A percentile compares a stretch with the other conserved stretches of the same genome.
Evolutionary conservation across 345 rosid species (phyloP).

Genomic region (Bretschneidera sinensis): DNA sequence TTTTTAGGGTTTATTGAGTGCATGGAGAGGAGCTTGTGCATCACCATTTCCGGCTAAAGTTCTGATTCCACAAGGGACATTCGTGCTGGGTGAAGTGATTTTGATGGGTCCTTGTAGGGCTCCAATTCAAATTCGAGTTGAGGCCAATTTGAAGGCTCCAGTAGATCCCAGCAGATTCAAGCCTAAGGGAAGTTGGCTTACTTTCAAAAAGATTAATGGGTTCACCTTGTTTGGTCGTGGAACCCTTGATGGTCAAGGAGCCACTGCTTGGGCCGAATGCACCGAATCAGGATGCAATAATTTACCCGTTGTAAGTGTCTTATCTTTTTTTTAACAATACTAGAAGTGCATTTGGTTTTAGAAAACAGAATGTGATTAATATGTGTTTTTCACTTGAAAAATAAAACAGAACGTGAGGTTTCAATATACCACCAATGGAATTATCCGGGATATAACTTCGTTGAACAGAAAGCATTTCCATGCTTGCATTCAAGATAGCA

Average conservation of each 20-base stretch:
- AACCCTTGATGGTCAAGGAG: constrained; percentile 26
- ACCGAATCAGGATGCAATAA: background rate
- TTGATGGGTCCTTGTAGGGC: constrained; percentile 30
- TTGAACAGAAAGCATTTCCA: constrained; percentile 48
- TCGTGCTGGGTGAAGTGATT: constrained; percentile 21
- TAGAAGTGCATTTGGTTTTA: background rate
- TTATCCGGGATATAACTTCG: constrained; percentile 27
- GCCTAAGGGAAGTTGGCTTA: constrained; percentile 17
- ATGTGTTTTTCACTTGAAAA: too few relatives aligned
- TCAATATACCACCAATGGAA: constrained; percentile 17
- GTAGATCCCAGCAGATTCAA: background rate
- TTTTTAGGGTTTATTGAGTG: constrained; percentile 16
- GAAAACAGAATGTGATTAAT: constrained; percentile 1
- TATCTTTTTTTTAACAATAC: background rate
- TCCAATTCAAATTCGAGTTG: constrained; percentile 16
- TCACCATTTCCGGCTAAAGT: constrained; percentile 17
- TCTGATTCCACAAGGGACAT: constrained; percentile 27
- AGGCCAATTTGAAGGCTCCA: constrained; percentile 24
- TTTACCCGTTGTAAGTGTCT: background rate
- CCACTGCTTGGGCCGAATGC: constrained; percentile 19
- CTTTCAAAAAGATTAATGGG: constrained; percentile 16
- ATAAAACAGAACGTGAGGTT: constrained; percentile 26
- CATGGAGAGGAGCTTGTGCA: constrained; percentile 25
- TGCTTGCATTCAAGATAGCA: constrained; percentile 26
- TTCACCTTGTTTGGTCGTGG: constrained; percentile 28